Evolutionary conservation across 1,284 basidiomycete species (phyloP), one percentile per base, ranked within the genome.

Genomic region (Leccinum laetum): DNA sequence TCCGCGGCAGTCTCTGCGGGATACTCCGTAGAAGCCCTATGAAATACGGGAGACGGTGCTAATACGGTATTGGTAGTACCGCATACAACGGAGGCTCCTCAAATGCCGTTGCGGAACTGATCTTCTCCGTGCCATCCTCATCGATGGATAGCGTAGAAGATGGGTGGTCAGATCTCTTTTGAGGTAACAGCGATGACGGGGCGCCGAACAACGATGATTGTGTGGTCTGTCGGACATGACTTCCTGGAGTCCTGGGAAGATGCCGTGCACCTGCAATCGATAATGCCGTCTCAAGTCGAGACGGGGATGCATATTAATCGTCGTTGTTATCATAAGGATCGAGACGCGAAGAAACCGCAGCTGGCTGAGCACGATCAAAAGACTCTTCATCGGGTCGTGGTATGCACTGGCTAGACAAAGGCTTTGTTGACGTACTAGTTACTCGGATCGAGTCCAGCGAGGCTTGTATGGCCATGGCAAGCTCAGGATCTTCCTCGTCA

Each of bases 231-330:
- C 65, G 68, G 53, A 60, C 16, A 52, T 64, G 63, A 35, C 29
- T 63, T 41, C 68, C 68, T 2, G 70, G 66, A n/a, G 68, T 70
- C 11, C 70, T 72, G 26, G 76, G 80, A 29, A 75, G 74, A 24
- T 81, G 80, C 10, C 80, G 80, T 11, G 87, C 81, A 62, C 85
- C 86, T 6, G 84, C 90, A 55, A 91, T 86, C 10, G 88, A 82
- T 35, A 92, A 75, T 1, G 84, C 86, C 1, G 88, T 90, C 68
- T 86, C 86, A 24, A 92, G 76, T 24, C 87, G 81, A 39, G 81
- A 86, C 0, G 83, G 83, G 8, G 84, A 84, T 21, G 82, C 79
- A 21, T 81, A 79, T 32, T 83, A 75, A 37, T 81, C 77, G 16
- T 78, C 79, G 26, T 65, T 71, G 21, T 65, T 71, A 60, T 77